A percentile compares a stretch with the other conserved stretches of the same genome.
phyloP scores from a whole-genome alignment of 345 rosid species.

The Eutrema heterophyllum region DNA sequence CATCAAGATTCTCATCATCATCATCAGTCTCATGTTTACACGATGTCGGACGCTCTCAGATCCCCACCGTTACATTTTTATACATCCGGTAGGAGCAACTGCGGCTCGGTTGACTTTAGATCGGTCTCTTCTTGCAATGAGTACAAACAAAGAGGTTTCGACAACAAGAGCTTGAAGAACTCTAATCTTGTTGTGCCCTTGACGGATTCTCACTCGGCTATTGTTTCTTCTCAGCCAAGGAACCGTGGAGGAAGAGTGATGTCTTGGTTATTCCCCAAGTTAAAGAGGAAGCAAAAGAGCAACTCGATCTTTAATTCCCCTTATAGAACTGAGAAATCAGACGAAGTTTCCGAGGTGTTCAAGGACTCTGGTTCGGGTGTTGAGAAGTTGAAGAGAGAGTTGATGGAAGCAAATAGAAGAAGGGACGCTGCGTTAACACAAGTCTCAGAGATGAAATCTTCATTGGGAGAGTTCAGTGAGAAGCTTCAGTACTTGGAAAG shows the following conservation, averaged over 20 bases:
- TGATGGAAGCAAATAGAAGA: slow-evolving; percentile 71
- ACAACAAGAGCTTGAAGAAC: slow-evolving; percentile 40
- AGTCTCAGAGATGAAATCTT: slow-evolving; percentile 74
- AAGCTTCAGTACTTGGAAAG: slow-evolving; percentile 81
- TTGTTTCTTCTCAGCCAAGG: slow-evolving; percentile 53
- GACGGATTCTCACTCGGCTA: slow-evolving; percentile 58
- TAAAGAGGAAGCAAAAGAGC: slow-evolving; percentile 67
- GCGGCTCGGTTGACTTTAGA: slow-evolving; percentile 60
- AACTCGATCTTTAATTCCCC: slow-evolving; percentile 41
- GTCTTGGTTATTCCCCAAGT: slow-evolving; percentile 77
- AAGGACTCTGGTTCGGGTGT: slow-evolving; percentile 56
- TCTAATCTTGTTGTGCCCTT: slow-evolving; percentile 74
- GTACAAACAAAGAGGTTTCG: slow-evolving; percentile 52
- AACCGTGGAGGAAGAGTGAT: slow-evolving; percentile 50
- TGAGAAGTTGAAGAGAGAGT: slow-evolving; percentile 66
- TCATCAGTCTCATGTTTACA: slow-evolving; percentile 52
- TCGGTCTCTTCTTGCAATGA: slow-evolving; percentile 67
- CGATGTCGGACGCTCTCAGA: slow-evolving; percentile 48
- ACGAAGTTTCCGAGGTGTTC: slow-evolving; percentile 61
- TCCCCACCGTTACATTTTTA: slow-evolving; percentile 25
- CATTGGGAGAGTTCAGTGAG: slow-evolving; percentile 61
- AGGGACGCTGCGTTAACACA: slow-evolving; percentile 70
- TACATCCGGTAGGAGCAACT: slow-evolving; percentile 31
- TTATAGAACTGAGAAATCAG: slow-evolving; percentile 57
- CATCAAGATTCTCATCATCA: slow-evolving; percentile 31